phyloP scores from a whole-genome alignment of 352 stramenopile genomes.

The Albugo laibachii region DNA sequence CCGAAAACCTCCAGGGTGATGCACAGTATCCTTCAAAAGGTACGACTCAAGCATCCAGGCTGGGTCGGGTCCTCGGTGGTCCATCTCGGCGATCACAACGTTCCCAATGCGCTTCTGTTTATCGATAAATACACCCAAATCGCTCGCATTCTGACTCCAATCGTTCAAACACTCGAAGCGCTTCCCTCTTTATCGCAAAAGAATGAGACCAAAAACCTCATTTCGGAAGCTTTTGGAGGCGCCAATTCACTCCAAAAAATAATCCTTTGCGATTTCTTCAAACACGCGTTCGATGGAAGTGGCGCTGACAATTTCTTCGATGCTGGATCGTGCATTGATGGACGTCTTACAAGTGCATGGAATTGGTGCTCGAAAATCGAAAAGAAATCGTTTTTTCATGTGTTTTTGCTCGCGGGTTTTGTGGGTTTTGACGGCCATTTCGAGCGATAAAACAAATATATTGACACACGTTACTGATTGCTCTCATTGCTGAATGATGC shows the following conservation, averaged over 20 bases:
- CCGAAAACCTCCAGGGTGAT: conserved; percentile 31
- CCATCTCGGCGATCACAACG: conserved; percentile 88
- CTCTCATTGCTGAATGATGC: background rate
- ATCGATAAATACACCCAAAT: conserved; percentile 93
- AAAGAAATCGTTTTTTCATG: conserved; percentile 83
- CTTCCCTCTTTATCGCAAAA: conserved; percentile 19
- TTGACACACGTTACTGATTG: conserved; percentile 6
- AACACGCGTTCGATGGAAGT: conserved; percentile 84
- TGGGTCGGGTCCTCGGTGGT: conserved; percentile 84
- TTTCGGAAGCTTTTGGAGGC: conserved; percentile 48
- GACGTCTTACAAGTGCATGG: conserved; percentile 80
- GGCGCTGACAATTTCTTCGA: conserved; percentile 79
- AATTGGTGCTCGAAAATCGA: conserved; percentile 85
- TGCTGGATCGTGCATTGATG: conserved; percentile 80
- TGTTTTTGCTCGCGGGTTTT: conserved; percentile 84
- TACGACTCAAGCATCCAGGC: conserved; percentile 16
- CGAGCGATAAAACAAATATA: conserved; percentile 37
- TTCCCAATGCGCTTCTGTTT: conserved; percentile 90
- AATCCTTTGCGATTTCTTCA: conserved; percentile 86
- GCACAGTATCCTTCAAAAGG: conserved; percentile 25
- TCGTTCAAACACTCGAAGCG: conserved; percentile 35
- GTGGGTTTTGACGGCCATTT: conserved; percentile 86
- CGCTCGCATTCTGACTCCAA: conserved; percentile 35
- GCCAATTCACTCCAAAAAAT: conserved; percentile 44
- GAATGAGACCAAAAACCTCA: conserved; percentile 35